A percentile compares a stretch with the other conserved stretches of the same genome.
Conservation (phyloP, 257 asterid genomes). For the Solanum chilense region DNA sequence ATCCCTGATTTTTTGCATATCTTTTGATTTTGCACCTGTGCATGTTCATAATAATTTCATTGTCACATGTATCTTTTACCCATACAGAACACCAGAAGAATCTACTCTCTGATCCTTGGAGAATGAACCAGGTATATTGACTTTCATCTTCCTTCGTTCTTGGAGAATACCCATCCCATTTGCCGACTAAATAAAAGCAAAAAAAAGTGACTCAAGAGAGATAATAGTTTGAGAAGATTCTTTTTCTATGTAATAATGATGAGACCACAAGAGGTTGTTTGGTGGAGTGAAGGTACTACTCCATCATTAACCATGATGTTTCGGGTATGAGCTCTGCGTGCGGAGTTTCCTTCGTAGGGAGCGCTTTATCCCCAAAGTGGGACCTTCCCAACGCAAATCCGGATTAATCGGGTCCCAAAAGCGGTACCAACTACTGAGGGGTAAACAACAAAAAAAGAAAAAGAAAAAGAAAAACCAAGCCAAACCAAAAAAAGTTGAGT, state of each 20-base stretch:
- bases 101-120: constrained; percentile 86
- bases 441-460: neutral
- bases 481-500: neutral
- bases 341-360: neutral
- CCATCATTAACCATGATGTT: neutral
- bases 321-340: neutral
- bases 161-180: neutral
- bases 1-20: neutral
- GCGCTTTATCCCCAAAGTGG: neutral
- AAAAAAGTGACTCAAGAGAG: neutral
- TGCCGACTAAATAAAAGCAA: neutral
- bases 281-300: neutral
- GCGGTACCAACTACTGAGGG: neutral
- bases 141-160: neutral
- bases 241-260: neutral
- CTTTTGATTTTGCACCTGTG: neutral
- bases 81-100: constrained; percentile 82
- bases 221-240: neutral
- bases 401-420: neutral
- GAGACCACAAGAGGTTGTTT: neutral
- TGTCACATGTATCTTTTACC: neutral
- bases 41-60: constrained; percentile 8
- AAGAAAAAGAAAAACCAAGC: neutral
- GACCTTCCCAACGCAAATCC: neutral
- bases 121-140: constrained; percentile 83